phyloP scores from a whole-genome alignment of 2,329 filamentous ascomycete species.

The Exophiala sideris region DNA sequence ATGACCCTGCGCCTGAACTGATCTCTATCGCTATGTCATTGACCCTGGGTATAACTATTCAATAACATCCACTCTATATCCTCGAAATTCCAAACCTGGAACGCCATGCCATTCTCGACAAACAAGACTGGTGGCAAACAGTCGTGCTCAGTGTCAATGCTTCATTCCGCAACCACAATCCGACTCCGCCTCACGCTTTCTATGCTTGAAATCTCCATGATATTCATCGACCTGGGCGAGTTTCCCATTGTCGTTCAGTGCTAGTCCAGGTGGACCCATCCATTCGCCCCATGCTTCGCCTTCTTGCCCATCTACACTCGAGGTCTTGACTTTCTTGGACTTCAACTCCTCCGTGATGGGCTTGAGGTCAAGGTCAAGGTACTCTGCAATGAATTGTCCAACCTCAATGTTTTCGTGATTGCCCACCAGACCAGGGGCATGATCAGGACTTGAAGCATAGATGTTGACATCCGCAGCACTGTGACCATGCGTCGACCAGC shows the following conservation, averaged over 20 bases:
- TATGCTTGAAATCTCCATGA: constrained; percentile 42
- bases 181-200: constrained; percentile 25
- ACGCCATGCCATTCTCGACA: too few species aligned
- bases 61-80: too few species aligned
- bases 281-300: constrained; percentile 31
- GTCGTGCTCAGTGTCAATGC: constrained; percentile 5
- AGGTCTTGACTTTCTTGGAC: constrained; percentile 28
- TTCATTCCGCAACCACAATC: constrained; percentile 27
- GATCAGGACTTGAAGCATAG: constrained; percentile 71
- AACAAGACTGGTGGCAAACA: too few species aligned
- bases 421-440: constrained; percentile 64
- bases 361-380: constrained; percentile 75
- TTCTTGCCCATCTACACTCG: not conserved
- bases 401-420: constrained; percentile 96
- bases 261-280: constrained; percentile 41
- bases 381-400: constrained; percentile 73
- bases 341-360: constrained; percentile 72
- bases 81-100: too few species aligned
- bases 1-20: too few species aligned
- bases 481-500: constrained; percentile 94
- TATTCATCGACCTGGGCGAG: constrained; percentile 38
- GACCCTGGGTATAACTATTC: too few species aligned
- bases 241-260: constrained; percentile 32
- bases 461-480: constrained; percentile 94
- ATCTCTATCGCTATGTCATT: too few species aligned